Conservation (phyloP, 208 protist species). For the Trypanosoma avium region DNA sequence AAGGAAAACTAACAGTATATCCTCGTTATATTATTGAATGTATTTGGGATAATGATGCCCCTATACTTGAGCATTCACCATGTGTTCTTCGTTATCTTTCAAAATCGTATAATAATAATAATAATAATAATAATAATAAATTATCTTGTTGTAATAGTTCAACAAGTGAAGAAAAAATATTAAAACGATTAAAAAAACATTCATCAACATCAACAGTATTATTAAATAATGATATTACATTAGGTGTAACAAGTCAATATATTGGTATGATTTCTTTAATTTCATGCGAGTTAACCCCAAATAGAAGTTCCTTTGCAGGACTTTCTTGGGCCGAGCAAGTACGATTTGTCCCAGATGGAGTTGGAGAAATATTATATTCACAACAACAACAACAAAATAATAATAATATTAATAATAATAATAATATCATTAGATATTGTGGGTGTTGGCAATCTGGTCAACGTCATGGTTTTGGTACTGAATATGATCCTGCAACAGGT, state of each 20-base stretch:
- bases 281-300: background rate
- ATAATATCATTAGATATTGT: slow-evolving; percentile 47
- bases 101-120: background rate
- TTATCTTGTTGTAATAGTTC: background rate
- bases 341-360: slow-evolving; percentile 29
- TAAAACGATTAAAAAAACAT: too few species aligned
- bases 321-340: slow-evolving; percentile 25
- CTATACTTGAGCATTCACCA: slow-evolving; percentile 24
- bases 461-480: slow-evolving; percentile 65
- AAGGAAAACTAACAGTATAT: slow-evolving; percentile 47
- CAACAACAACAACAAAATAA: too few species aligned
- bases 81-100: slow-evolving; percentile 22
- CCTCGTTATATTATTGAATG: slow-evolving; percentile 48
- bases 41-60: slow-evolving; percentile 47
- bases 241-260: slow-evolving; percentile 20
- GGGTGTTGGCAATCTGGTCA: slow-evolving; percentile 51
- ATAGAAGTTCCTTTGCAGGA: slow-evolving; percentile 20
- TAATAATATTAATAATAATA: too few species aligned
- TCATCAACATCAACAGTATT: too few species aligned
- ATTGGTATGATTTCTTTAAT: slow-evolving; percentile 31
- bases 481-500: slow-evolving; percentile 27
- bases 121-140: background rate
- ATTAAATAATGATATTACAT: background rate
- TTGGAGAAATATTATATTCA: slow-evolving; percentile 31
- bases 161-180: background rate